phyloP scores from a whole-genome alignment of 345 rosid species.

The Toxicodendron radicans region DNA sequence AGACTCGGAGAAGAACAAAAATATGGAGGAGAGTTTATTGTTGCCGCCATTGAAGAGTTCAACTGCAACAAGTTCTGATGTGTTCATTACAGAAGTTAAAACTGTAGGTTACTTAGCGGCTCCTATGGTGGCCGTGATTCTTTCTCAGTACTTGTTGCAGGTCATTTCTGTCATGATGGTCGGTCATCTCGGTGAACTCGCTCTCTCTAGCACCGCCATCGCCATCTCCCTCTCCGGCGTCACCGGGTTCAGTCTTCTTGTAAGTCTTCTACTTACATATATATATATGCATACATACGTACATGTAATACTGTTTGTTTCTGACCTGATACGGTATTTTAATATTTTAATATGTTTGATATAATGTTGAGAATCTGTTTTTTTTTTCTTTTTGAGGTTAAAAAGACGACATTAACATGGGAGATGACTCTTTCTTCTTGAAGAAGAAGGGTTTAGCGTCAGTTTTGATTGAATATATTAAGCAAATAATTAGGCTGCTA shows the following conservation, averaged over 20 bases:
- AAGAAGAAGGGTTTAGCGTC: no score
- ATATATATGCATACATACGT: neutral
- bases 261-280: conserved; percentile 27
- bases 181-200: conserved; percentile 79
- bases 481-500: no score
- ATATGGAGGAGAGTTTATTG: conserved; percentile 4
- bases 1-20: neutral
- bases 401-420: no score
- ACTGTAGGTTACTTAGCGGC: conserved; percentile 53
- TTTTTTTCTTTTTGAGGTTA: no score
- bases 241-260: conserved; percentile 76
- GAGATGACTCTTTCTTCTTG: no score
- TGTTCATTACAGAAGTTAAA: conserved; percentile 43
- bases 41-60: neutral
- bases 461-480: no score
- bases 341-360: no score
- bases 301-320: no score
- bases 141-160: conserved; percentile 55
- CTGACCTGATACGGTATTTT: no score
- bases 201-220: conserved; percentile 76
- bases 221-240: conserved; percentile 62
- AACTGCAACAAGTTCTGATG: conserved; percentile 1
- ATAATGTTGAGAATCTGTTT: no score
- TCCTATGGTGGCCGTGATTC: conserved; percentile 68
- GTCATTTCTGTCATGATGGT: conserved; percentile 69